Percentiles rank a stretch among this genome's conserved stretches.
Conservation (phyloP, 75 land plant genomes). For the Cryptomeria japonica region DNA sequence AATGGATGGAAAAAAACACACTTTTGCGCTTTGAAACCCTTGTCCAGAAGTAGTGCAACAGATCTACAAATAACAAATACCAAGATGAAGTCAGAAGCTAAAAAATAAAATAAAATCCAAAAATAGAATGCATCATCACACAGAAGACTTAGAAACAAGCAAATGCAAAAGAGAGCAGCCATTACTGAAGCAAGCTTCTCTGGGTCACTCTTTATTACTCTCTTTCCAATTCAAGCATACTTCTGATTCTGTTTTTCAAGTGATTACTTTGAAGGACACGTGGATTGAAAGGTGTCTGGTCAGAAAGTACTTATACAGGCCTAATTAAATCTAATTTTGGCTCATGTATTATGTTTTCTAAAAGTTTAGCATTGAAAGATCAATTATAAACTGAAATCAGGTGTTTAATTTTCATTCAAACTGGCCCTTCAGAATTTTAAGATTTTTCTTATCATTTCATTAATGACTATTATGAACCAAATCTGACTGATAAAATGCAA, state of each 20-base stretch:
- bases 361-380: neutral
- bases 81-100: conserved; percentile 7
- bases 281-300: neutral
- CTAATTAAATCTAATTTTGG: neutral
- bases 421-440: neutral
- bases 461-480: no score
- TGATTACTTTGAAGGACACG: neutral
- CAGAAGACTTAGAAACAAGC: neutral
- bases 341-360: neutral
- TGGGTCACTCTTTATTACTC: neutral
- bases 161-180: neutral
- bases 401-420: neutral
- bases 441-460: neutral
- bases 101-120: neutral
- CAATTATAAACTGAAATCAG: neutral
- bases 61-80: conserved; percentile 32
- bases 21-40: conserved; percentile 60
- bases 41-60: conserved; percentile 77
- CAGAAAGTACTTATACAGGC: neutral
- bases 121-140: neutral
- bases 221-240: neutral
- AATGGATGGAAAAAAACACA: conserved; percentile 79
- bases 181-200: neutral
- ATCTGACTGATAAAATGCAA: no score
- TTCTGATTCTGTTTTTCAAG: neutral